Percentiles rank a stretch among this genome's conserved stretches.
Evolutionary conservation across 495 filamentous ascomycete species (phyloP).

Genomic region (Parathielavia hyrcaniae): DNA sequence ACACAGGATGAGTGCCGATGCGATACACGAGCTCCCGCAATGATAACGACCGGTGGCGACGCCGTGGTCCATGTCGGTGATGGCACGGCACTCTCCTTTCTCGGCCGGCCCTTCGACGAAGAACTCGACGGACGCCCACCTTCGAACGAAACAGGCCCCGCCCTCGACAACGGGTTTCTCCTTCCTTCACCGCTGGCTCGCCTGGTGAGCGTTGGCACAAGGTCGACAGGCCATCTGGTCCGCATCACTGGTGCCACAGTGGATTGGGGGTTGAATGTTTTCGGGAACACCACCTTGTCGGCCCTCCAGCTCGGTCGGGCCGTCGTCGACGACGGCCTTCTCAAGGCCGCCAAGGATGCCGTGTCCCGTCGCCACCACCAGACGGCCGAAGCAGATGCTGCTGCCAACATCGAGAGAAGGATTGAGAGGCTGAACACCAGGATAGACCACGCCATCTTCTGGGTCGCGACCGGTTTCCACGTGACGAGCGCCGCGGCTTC

Average conservation of each 20-base stretch:
- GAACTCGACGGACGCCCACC: background rate
- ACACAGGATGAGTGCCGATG: background rate
- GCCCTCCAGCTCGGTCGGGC: constrained; percentile 62
- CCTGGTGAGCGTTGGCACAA: constrained; percentile 61
- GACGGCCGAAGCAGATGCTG: constrained; percentile 51
- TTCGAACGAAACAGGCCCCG: background rate
- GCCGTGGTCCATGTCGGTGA: background rate
- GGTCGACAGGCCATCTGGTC: constrained; percentile 62
- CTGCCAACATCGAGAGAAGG: constrained; percentile 56
- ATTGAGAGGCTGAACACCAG: constrained; percentile 57
- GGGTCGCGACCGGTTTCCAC: constrained; percentile 63
- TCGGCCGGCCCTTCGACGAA: background rate
- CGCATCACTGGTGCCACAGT: constrained; percentile 64
- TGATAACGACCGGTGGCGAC: background rate
- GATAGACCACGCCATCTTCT: constrained; percentile 60
- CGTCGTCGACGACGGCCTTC: constrained; percentile 60
- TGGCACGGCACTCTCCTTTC: background rate
- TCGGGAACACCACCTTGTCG: constrained; percentile 61
- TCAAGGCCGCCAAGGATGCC: constrained; percentile 57
- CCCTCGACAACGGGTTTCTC: constrained; percentile 54
- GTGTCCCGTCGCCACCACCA: constrained; percentile 35
- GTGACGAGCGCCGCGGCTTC: constrained; percentile 58
- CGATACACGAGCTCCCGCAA: background rate
- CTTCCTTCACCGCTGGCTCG: constrained; percentile 57
- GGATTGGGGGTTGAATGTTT: constrained; percentile 57